Conservation (phyloP, 2,329 filamentous ascomycete genomes). For the Exophiala dermatitidis region DNA sequence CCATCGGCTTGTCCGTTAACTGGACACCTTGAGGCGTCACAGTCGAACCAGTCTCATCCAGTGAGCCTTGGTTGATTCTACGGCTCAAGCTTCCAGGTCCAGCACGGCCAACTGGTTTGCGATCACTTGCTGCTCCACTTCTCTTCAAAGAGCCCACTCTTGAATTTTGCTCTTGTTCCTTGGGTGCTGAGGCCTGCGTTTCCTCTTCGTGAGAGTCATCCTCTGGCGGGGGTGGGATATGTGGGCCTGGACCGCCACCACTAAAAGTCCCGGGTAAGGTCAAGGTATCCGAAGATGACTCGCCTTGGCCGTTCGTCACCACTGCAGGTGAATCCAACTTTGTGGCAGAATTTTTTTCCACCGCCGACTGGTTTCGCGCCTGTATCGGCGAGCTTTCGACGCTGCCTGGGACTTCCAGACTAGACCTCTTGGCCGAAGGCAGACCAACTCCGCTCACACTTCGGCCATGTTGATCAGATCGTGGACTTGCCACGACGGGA, state of each 20-base stretch:
- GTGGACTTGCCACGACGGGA: slow-evolving; percentile 81
- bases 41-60: neutral
- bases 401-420: slow-evolving; percentile 71
- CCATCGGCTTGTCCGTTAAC: slow-evolving; percentile 70
- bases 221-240: slow-evolving; percentile 32
- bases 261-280: slow-evolving; percentile 27
- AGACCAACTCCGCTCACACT: slow-evolving; percentile 30
- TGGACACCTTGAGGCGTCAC: slow-evolving; percentile 40
- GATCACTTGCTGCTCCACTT: slow-evolving; percentile 40
- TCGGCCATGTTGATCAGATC: slow-evolving; percentile 43
- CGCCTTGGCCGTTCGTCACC: slow-evolving; percentile 4
- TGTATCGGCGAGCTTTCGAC: slow-evolving; percentile 41
- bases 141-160: slow-evolving; percentile 57
- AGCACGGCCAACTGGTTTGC: slow-evolving; percentile 28
- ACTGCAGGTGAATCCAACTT: slow-evolving; percentile 3
- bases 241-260: slow-evolving; percentile 25
- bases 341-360: slow-evolving; percentile 23
- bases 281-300: slow-evolving; percentile 38
- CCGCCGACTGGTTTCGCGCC: slow-evolving; percentile 28
- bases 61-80: slow-evolving; percentile 13
- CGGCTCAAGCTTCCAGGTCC: slow-evolving; percentile 34
- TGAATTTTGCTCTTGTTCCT: slow-evolving; percentile 31
- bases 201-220: slow-evolving; percentile 24
- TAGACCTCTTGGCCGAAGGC: slow-evolving; percentile 53
- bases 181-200: slow-evolving; percentile 13